Conservation (phyloP, 805 yeast genomes). For the Isabelozyma heimii region DNA sequence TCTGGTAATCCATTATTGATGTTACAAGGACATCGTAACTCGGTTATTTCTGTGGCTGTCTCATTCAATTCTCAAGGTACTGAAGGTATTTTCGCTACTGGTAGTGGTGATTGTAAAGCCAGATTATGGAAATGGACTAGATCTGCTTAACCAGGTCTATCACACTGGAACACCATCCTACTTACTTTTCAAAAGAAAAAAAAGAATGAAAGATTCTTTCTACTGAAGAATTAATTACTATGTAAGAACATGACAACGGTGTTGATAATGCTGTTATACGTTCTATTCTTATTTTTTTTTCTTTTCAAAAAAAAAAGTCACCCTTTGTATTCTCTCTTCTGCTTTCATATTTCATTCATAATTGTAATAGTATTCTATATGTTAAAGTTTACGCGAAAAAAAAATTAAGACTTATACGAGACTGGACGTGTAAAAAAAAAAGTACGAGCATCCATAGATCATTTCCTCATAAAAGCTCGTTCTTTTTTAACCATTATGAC, state of each 20-base stretch:
- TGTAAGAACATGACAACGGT: neutral
- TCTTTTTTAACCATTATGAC: conserved; percentile 30
- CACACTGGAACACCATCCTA: too few species aligned
- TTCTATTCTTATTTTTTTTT: too few species aligned
- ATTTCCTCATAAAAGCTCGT: neutral
- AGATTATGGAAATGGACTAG: conserved; percentile 90
- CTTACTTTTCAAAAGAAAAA: too few species aligned
- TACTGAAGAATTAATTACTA: too few species aligned
- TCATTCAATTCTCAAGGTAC: conserved; percentile 72
- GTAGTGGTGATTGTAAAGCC: conserved; percentile 96
- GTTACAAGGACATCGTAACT: conserved; percentile 96
- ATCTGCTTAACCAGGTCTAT: conserved; percentile 1
- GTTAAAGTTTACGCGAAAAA: neutral
- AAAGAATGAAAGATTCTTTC: too few species aligned
- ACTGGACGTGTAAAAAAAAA: neutral
- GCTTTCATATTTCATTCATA: neutral
- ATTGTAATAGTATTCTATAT: neutral
- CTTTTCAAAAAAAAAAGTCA: too few species aligned
- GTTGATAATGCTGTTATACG: neutral
- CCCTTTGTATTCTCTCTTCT: neutral
- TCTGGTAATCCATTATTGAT: conserved; percentile 90
- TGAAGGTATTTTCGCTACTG: conserved; percentile 91
- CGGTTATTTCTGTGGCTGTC: conserved; percentile 92
- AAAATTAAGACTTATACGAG: neutral
- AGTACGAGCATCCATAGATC: neutral